A percentile compares a stretch with the other conserved stretches of the same genome.
These are phyloP conservation scores for Talaromyces islandicus DNA, from an alignment of 2,329 filamentous ascomycete genomes.

Conservation along the genomic window DNA sequence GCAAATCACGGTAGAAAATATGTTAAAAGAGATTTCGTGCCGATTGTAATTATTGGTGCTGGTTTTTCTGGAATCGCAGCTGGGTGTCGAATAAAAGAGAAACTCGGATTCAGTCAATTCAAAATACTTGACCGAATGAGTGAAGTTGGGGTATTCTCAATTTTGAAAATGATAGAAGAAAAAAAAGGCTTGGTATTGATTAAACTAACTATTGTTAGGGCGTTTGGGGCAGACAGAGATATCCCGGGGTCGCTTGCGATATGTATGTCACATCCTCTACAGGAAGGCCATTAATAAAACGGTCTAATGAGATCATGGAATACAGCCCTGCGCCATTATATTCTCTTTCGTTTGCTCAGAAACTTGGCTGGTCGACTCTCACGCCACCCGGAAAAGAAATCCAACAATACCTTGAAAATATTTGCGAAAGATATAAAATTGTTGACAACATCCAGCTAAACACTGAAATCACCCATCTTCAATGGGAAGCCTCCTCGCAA, in stretches of 20 bases:
- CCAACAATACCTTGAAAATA: slow-evolving; percentile 46
- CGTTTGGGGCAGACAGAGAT: slow-evolving; percentile 60
- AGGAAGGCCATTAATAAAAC: neutral
- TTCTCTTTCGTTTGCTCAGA: slow-evolving; percentile 51
- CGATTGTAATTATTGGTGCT: slow-evolving; percentile 54
- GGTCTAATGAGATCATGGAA: neutral
- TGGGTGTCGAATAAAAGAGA: slow-evolving; percentile 52
- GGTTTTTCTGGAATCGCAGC: slow-evolving; percentile 59
- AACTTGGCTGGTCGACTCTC: slow-evolving; percentile 46
- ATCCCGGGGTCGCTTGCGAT: slow-evolving; percentile 55
- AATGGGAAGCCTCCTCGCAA: slow-evolving; percentile 48
- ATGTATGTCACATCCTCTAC: slow-evolving; percentile 28
- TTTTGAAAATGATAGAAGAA: neutral
- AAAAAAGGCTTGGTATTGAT: neutral
- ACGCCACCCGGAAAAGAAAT: slow-evolving; percentile 47
- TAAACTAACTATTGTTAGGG: slow-evolving; percentile 26
- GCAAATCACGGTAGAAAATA: neutral
- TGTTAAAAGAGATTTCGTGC: slow-evolving; percentile 14
- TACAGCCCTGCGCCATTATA: slow-evolving; percentile 50
- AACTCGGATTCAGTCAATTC: slow-evolving; percentile 54
- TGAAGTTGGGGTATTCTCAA: slow-evolving; percentile 40
- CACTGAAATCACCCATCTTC: slow-evolving; percentile 47
- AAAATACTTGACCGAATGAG: slow-evolving; percentile 55
- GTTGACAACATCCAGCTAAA: slow-evolving; percentile 55
- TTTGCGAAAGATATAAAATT: slow-evolving; percentile 47